phyloP scores from a whole-genome alignment of 2,329 filamentous ascomycete species.

The Cytospora schulzeri region DNA sequence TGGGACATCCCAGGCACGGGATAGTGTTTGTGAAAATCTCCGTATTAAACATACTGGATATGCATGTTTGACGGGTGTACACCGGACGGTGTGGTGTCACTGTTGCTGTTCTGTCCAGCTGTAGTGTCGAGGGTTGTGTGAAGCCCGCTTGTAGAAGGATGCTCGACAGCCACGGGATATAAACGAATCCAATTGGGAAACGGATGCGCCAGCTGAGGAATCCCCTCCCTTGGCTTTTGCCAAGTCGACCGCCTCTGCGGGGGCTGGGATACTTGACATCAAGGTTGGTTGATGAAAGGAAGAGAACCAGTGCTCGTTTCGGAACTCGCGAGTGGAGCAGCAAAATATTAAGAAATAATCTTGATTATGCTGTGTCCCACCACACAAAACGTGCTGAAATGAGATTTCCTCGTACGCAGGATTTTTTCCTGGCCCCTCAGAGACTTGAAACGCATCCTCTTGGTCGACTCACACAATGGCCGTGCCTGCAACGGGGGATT shows the following conservation, averaged over 20 bases:
- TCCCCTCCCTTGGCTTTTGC: neutral
- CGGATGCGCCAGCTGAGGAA: neutral
- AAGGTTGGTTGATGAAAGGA: slow-evolving; percentile 10
- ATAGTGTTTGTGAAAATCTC: neutral
- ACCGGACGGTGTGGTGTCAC: neutral
- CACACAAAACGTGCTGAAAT: neutral
- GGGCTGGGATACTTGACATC: neutral
- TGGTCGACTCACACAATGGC: neutral
- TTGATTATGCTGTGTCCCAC: slow-evolving; percentile 6
- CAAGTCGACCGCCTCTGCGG: neutral
- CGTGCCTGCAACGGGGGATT: neutral
- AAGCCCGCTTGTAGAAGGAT: neutral
- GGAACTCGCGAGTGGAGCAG: slow-evolving; percentile 7
- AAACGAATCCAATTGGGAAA: too few relatives aligned
- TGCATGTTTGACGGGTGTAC: neutral
- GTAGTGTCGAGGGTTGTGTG: neutral
- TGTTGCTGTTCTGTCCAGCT: neutral
- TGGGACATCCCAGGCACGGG: neutral
- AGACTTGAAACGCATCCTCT: neutral
- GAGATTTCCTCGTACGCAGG: neutral
- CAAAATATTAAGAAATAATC: slow-evolving; percentile 5
- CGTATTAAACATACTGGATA: neutral
- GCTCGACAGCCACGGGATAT: neutral
- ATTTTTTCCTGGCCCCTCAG: neutral
- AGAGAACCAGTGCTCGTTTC: slow-evolving; percentile 8